Conservation (phyloP, 495 filamentous ascomycete species). For the Baudoinia panamericana region DNA sequence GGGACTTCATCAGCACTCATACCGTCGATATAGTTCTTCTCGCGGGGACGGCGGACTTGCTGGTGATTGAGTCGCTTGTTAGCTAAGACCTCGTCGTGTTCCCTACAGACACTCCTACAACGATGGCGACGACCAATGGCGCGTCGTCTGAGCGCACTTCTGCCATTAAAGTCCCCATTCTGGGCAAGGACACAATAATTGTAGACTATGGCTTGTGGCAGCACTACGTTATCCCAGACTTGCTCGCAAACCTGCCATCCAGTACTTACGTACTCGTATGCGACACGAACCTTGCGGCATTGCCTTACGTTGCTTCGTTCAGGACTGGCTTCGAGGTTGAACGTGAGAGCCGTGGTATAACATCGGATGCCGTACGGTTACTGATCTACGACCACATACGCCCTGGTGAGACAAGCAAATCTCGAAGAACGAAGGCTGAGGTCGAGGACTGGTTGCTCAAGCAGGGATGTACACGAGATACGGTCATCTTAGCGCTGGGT, state of each 20-base stretch:
- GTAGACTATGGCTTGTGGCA: conserved; percentile 88
- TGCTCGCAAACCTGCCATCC: conserved; percentile 61
- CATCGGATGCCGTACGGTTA: conserved; percentile 44
- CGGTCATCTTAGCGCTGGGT: conserved; percentile 87
- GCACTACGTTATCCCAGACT: conserved; percentile 65
- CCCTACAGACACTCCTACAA: background rate
- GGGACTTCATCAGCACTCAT: conserved; percentile 14
- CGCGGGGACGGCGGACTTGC: background rate
- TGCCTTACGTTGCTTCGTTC: conserved; percentile 63
- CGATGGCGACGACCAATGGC: background rate
- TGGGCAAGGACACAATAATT: conserved; percentile 67
- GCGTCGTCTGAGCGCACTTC: background rate
- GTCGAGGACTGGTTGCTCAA: conserved; percentile 97
- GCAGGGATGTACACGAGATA: conserved; percentile 84
- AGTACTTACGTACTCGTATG: conserved; percentile 94
- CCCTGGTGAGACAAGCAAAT: conserved; percentile 88
- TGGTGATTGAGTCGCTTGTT: conserved; percentile 13
- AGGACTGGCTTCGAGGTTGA: conserved; percentile 49
- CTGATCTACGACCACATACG: conserved; percentile 67
- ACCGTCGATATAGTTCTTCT: conserved; percentile 11
- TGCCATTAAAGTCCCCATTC: conserved; percentile 37
- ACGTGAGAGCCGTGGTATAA: conserved; percentile 8
- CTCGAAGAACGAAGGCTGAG: conserved; percentile 79
- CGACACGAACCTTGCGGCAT: conserved; percentile 75
- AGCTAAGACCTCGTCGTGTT: background rate